Percentiles rank a stretch among this genome's conserved stretches.
Evolutionary conservation across 2,329 filamentous ascomycete genomes (phyloP).

Genomic region (Hirsutella rhossiliensis): DNA sequence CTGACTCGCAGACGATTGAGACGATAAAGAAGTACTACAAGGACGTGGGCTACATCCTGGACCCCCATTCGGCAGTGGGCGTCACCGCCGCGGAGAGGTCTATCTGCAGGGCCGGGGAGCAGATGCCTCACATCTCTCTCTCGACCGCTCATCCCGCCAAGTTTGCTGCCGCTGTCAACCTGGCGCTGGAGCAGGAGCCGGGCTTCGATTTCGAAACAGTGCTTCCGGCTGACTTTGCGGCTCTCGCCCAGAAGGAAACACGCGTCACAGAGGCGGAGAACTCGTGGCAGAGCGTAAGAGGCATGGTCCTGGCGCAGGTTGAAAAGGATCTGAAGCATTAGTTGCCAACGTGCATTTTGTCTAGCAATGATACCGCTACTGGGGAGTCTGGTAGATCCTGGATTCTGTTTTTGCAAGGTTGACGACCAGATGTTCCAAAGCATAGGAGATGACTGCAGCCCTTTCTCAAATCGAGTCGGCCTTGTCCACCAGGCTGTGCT

Average conservation of each 20-base stretch:
- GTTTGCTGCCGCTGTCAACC: slow-evolving; percentile 74
- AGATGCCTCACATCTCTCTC: slow-evolving; percentile 65
- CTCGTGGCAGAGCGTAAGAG: slow-evolving; percentile 63
- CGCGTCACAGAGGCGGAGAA: slow-evolving; percentile 58
- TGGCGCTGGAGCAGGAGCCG: slow-evolving; percentile 59
- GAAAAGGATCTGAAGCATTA: slow-evolving; percentile 36
- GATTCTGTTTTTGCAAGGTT: no score
- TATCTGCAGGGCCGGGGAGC: slow-evolving; percentile 36
- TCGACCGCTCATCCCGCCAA: slow-evolving; percentile 95
- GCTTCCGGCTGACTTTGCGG: neutral
- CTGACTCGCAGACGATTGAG: slow-evolving; percentile 53
- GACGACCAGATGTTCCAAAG: no score
- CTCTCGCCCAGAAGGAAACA: slow-evolving; percentile 41
- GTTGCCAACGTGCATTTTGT: neutral
- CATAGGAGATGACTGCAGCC: no score
- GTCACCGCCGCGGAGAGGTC: slow-evolving; percentile 65
- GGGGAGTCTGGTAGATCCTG: no score
- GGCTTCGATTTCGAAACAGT: slow-evolving; percentile 68
- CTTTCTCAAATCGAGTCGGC: no score
- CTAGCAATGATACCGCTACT: no score
- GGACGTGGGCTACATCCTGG: slow-evolving; percentile 65
- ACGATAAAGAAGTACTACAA: slow-evolving; percentile 47
- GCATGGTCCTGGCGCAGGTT: slow-evolving; percentile 64
- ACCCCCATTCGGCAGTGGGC: slow-evolving; percentile 87
- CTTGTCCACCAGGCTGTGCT: no score